Evolutionary conservation across 2,329 filamentous ascomycete species (phyloP), one percentile per base, ranked within the genome.

Genomic region (Fusarium sp.): DNA sequence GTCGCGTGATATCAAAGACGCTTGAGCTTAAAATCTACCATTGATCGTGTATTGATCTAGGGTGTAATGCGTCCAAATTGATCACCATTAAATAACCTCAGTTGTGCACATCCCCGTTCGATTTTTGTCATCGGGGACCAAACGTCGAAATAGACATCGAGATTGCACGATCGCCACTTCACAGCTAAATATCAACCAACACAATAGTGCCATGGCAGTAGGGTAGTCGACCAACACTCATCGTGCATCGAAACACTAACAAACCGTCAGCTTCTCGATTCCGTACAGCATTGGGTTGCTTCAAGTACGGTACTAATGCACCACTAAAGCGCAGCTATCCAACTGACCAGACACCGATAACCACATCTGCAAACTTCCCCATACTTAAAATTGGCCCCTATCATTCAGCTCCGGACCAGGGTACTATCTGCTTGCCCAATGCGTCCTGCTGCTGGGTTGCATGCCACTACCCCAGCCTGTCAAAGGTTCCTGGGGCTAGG

Each of bases 401-500:
- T 65, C 53, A 49, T 22, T 57, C 44, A 58, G 53, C 53, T 57
- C 19, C 23, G 44, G 19, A n/a, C 35, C 43, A 49, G 23, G 30
- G 25, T 35, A 53, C 35, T 43, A 22, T 47, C 14, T 27, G 4
- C 22, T 47, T 47, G 2, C 54, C 33, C 8, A n/a, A 65, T 55
- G 6, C 23, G 27, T 54, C 7, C 19, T 51, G 45, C 8, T 52
- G 15, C 32, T 27, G 14, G 7, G 7, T 30, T 11, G 19, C 10
- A 27, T 50, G 14, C 45, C 11, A 25, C 17, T 54, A 65, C 61
- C 62, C 61, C 61, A 60, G 62, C 61, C 54, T 65, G 61, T 61
- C 62, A 65, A 65, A 65, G 62, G 61, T 65, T 61, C 61, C 62
- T 30, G 46, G 20, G 35, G 47, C 35, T 57, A 47, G 7, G 58